phyloP scores from a whole-genome alignment of 306 rosid genomes.

The Vicia villosa region DNA sequence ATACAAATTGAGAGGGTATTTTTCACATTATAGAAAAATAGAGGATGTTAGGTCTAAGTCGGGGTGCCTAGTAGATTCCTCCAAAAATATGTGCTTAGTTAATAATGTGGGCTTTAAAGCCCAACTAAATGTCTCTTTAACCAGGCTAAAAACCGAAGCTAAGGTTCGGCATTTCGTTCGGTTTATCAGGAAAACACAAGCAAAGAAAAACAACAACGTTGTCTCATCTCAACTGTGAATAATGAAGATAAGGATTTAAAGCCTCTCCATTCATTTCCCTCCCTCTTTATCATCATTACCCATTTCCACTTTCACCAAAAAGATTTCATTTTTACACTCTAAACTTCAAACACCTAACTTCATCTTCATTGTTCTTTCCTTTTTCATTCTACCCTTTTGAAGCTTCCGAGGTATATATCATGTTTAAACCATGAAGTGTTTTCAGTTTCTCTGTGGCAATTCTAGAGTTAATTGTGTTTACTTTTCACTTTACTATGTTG shows the following conservation, averaged over 20 bases:
- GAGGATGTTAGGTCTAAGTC: no score
- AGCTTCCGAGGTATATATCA: slow-evolving; percentile 48
- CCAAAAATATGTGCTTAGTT: background rate
- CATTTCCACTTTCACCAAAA: slow-evolving; percentile 39
- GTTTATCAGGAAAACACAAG: slow-evolving; percentile 18
- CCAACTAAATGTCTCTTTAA: background rate
- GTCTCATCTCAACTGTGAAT: background rate
- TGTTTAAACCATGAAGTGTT: slow-evolving; percentile 39
- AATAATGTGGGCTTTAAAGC: slow-evolving; percentile 28
- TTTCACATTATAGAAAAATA: no score
- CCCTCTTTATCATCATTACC: slow-evolving; percentile 50
- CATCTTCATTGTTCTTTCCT: background rate
- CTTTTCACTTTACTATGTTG: slow-evolving; percentile 27
- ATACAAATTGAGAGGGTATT: no score
- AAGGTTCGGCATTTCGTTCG: slow-evolving; percentile 13
- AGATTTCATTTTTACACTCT: slow-evolving; percentile 27
- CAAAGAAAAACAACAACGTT: slow-evolving; percentile 25
- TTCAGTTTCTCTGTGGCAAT: slow-evolving; percentile 25
- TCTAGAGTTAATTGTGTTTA: slow-evolving; percentile 1
- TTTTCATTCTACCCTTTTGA: slow-evolving; percentile 32
- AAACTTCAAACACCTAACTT: slow-evolving; percentile 15
- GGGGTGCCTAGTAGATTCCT: no score
- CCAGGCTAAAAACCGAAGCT: slow-evolving; percentile 1
- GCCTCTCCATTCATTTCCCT: slow-evolving; percentile 85
- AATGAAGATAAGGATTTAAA: slow-evolving; percentile 80